Base-by-base conservation (phyloP, 345 rosid genomes). In the Melaleuca alternifolia region DNA sequence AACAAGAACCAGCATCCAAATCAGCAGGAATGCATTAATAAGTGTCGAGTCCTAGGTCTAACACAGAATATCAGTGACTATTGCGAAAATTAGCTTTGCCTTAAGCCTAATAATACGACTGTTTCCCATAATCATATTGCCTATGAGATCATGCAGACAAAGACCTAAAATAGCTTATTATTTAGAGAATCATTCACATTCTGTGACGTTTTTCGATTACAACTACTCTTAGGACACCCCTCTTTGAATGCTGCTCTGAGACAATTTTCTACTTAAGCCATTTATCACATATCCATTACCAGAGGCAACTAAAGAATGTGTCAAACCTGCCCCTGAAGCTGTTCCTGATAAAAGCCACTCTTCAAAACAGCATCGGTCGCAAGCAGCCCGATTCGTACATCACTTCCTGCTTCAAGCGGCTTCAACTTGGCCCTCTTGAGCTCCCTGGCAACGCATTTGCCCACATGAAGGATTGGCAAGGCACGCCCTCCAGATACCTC, bases 371-470 rank as follows among this genome's bases (percentile, higher is more conserved):
- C 87, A 86, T 86, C 86, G 1, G 91, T 84, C 6, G 87, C 93
- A 1, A 93, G 91, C 85, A 91, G 83, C 54, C 92, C 94, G 75
- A 91, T 92, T 28, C 91, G 89, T 83, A 91, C 89, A 50, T 89
- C 91, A 50, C 93, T 93, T 50, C 94, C 93, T 50, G 93, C 91
- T 89, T 90, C 93, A 24, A 90, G 87, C 9, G 94, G 94, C 91
- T 87, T 92, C 88, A 93, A 54, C 83, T 92, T 91, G 18, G 93
- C 91, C 50, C 89, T 89, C 88, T 90, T 92, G n/a, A 93, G 93
- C 90, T 92, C 93, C 87, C 79, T 86, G 20, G 94, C 93, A 30
- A 93, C 89, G 85, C 93, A 92, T 53, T 92, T 91, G 56, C 89
- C 92, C 86, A 91, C 84, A n/a, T 92, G 91, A 76, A 92, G 92